Evolutionary conservation across 129 eudicot genomes (phyloP).

Genomic region (Mikania micrantha): DNA sequence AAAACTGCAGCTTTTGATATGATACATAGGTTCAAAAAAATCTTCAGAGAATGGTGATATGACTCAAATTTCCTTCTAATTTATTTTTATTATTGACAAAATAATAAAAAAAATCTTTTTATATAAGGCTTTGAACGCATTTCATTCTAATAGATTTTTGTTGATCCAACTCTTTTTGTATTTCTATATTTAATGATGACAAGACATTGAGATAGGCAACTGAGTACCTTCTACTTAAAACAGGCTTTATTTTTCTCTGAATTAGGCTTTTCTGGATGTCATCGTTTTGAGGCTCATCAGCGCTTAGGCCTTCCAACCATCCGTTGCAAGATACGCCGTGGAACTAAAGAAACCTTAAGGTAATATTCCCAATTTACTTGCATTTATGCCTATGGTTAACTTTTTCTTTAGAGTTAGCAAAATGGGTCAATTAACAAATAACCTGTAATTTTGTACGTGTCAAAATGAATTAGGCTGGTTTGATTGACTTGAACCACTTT

Average conservation of each 20-base stretch:
- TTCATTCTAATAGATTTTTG: background rate
- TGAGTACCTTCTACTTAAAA: background rate
- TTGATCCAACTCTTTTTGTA: background rate
- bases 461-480: background rate
- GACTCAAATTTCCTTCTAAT: background rate
- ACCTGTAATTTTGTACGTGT: background rate
- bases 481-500: background rate
- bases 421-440: background rate
- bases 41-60: background rate
- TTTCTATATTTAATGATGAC: background rate
- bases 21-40: conserved; percentile 1
- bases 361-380: conserved; percentile 7
- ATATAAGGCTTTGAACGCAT: background rate
- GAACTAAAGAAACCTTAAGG: conserved; percentile 97
- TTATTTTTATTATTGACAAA: background rate
- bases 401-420: background rate
- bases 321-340: conserved; percentile 92
- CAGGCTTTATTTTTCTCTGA: background rate
- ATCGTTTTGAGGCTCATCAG: conserved; percentile 97
- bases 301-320: conserved; percentile 87
- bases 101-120: background rate
- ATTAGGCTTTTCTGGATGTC: conserved; percentile 96
- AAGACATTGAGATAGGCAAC: background rate
- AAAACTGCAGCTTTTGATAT: background rate
- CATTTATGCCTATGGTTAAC: background rate